phyloP scores from a whole-genome alignment of 164 flowering plant genomes.

The Buxus sempervirens region DNA sequence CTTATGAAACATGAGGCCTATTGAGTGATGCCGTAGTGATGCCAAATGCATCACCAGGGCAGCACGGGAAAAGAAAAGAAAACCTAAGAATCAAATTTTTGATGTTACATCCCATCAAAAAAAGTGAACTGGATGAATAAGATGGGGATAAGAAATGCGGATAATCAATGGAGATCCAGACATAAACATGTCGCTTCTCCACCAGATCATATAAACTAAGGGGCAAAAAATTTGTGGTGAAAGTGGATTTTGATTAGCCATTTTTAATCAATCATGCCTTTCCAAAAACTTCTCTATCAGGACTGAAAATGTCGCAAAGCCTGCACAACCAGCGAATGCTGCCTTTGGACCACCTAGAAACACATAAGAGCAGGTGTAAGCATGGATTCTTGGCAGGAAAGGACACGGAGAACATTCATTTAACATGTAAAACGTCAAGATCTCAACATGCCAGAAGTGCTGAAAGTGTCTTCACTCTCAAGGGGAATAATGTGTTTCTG shows the following conservation, averaged over 20 bases:
- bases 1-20: too few species aligned
- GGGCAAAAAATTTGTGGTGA: not conserved
- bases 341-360: constrained; percentile 84
- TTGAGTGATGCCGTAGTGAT: too few species aligned
- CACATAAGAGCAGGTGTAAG: constrained; percentile 2
- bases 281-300: constrained; percentile 35
- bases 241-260: not conserved
- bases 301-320: constrained; percentile 84
- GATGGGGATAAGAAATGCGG: not conserved
- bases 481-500: too few species aligned
- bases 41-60: not conserved
- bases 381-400: not conserved
- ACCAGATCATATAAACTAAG: not conserved
- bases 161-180: not conserved
- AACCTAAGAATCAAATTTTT: not conserved
- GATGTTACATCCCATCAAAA: not conserved
- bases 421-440: too few species aligned
- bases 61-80: not conserved
- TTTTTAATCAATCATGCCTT: constrained; percentile 26
- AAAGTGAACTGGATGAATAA: not conserved
- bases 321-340: constrained; percentile 91
- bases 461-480: too few species aligned
- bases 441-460: too few species aligned
- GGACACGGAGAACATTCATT: too few species aligned
- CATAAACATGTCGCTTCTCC: not conserved